Evolutionary conservation across 768 basidiomycete genomes (phyloP).

Genomic region (Agrocybe praecox): DNA sequence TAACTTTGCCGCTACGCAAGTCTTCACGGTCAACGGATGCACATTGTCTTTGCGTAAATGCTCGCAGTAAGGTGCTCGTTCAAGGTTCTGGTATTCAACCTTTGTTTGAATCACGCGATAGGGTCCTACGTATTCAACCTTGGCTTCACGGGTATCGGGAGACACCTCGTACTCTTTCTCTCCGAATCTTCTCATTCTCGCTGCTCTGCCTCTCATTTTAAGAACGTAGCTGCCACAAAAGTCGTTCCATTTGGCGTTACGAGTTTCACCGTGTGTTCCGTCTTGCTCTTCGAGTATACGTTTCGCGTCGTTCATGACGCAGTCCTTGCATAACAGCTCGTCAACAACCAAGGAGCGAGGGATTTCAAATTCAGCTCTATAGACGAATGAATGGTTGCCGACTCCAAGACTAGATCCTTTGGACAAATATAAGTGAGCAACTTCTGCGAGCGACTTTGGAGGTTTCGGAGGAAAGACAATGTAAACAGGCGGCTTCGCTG

Average conservation of each 20-base stretch:
- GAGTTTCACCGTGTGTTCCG: slow-evolving; percentile 12
- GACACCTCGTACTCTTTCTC: slow-evolving; percentile 3
- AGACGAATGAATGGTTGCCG: slow-evolving; percentile 57
- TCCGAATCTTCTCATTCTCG: slow-evolving; percentile 6
- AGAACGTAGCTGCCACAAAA: slow-evolving; percentile 3
- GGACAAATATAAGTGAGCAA: slow-evolving; percentile 53
- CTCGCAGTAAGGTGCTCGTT: slow-evolving; percentile 28
- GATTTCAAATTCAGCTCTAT: slow-evolving; percentile 52
- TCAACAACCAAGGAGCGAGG: slow-evolving; percentile 41
- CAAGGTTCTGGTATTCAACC: slow-evolving; percentile 33
- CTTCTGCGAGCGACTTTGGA: slow-evolving; percentile 22
- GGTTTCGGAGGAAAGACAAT: slow-evolving; percentile 29
- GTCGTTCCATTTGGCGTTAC: slow-evolving; percentile 16
- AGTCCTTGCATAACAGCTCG: slow-evolving; percentile 37
- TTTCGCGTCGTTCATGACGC: slow-evolving; percentile 33
- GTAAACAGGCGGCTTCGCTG: slow-evolving; percentile 26
- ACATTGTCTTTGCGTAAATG: slow-evolving; percentile 20
- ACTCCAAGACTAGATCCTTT: slow-evolving; percentile 33
- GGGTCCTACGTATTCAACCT: slow-evolving; percentile 26
- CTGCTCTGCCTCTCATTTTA: slow-evolving; percentile 3
- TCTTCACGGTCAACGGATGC: slow-evolving; percentile 35
- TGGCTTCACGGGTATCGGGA: neutral
- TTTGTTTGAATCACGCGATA: slow-evolving; percentile 26
- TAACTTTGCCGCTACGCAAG: slow-evolving; percentile 46
- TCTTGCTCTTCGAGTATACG: slow-evolving; percentile 27